Evolutionary conservation across 768 basidiomycete species (phyloP).

Genomic region (Tephrocybe sp.): DNA sequence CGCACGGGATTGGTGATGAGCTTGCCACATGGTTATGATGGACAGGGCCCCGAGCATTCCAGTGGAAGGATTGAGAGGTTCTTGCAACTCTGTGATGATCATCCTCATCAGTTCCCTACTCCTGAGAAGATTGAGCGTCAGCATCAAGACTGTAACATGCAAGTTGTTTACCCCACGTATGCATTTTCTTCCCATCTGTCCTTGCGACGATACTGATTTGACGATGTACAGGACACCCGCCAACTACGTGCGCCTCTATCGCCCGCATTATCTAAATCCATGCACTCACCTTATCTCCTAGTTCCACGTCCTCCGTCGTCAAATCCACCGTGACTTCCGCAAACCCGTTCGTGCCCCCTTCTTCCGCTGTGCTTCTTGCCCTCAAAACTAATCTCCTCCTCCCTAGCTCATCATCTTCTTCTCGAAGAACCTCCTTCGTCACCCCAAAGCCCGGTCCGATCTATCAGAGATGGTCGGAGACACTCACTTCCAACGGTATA

Average conservation of each 20-base stretch:
- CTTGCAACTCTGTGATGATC: constrained; percentile 96
- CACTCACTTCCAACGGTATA: constrained; percentile 88
- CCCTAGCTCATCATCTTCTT: constrained; percentile 87
- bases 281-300: constrained; percentile 22
- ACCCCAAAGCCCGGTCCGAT: constrained; percentile 85
- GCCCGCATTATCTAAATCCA: neutral
- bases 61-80: constrained; percentile 94
- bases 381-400: neutral
- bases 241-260: constrained; percentile 65
- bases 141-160: constrained; percentile 99
- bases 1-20: constrained; percentile 86
- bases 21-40: constrained; percentile 95
- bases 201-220: constrained; percentile 13
- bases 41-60: constrained; percentile 98
- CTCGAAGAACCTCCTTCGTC: constrained; percentile 94
- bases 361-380: neutral
- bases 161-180: constrained; percentile 95
- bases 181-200: constrained; percentile 19
- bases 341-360: constrained; percentile 70
- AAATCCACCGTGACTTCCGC: constrained; percentile 96
- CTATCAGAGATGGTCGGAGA: constrained; percentile 88
- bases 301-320: constrained; percentile 97
- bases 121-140: constrained; percentile 89
- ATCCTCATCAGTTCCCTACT: constrained; percentile 87
- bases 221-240: constrained; percentile 72